Evolutionary conservation across 2,329 filamentous ascomycete genomes (phyloP), one percentile per base, ranked within the genome.

Genomic region (Arthrobotrys megalospora): DNA sequence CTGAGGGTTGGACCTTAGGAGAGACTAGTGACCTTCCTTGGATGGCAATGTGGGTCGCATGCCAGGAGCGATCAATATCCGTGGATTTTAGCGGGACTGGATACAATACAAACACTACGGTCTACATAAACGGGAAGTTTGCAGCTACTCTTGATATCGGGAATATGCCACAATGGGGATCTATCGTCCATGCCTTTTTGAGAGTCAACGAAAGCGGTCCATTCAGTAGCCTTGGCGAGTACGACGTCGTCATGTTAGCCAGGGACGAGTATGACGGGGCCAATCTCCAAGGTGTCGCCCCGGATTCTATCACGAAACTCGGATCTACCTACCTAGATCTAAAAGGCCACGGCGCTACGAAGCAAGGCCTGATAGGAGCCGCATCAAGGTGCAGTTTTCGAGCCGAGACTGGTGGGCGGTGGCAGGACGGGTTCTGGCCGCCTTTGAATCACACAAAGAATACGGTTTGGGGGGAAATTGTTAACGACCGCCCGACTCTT

Each of bases 151-250:
- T 48, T n/a, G 45, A 48, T 24, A 48, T 48, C 8, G 45, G 45
- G 24, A 48, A 48, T 14, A 48, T 48, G 45, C 45, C 45, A 48
- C 45, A 48, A 24, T 48, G 45, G 45, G 45, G 45, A 24, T 48
- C 45, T 48, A 48, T 48, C 7, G 45, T 48, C 7, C 45, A 48
- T n/a, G 24, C 24, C 16, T 48, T 48, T 8, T 24, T 48, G 7
- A 48, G 45, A 24, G 7, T 48, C 45, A 48, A 48, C 11, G 45
- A 48, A 48, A 48, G 11, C 1, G 45, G 45, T 10, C 45, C 45
- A 24, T 48, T 48, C 45, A 48, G 45, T 7, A 48, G 45, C 45
- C 45, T 48, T 10, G 45, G 45, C 19, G 45, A 48, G 24, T 48
- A 48, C 45, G 45, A 48, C 19, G 45, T 48, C 6, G 19, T 48